Percentiles rank a stretch among this genome's conserved stretches.
Conservation (phyloP, 805 yeast species). For the Sugiyamaella chiloensis region DNA sequence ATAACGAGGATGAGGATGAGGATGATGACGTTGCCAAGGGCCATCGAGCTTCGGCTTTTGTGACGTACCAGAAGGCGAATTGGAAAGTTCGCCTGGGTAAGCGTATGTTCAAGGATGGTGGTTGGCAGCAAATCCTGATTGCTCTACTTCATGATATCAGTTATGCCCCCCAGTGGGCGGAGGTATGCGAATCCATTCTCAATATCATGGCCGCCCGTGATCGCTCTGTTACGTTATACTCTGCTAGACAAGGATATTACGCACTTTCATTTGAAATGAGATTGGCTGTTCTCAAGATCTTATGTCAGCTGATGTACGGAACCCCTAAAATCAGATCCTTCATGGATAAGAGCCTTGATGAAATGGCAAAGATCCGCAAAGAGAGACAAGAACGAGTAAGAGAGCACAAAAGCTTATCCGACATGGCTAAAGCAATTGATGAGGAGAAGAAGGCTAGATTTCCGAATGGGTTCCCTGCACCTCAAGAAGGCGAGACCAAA, state of each 20-base stretch:
- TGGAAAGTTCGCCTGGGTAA: slow-evolving; percentile 80
- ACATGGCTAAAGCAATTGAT: slow-evolving; percentile 47
- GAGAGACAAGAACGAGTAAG: slow-evolving; percentile 62
- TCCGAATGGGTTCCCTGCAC: neutral
- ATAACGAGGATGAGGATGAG: slow-evolving; percentile 32
- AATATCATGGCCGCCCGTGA: slow-evolving; percentile 53
- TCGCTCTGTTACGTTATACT: slow-evolving; percentile 44
- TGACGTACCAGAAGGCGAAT: slow-evolving; percentile 24
- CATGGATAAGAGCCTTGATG: slow-evolving; percentile 68
- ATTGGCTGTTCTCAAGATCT: slow-evolving; percentile 54
- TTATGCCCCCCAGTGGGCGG: slow-evolving; percentile 52
- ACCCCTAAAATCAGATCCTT: slow-evolving; percentile 57
- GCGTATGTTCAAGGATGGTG: slow-evolving; percentile 76
- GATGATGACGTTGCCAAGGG: slow-evolving; percentile 28
- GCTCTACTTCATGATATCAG: slow-evolving; percentile 67
- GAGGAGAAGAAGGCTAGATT: slow-evolving; percentile 36
- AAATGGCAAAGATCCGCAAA: slow-evolving; percentile 57
- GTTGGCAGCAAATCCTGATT: slow-evolving; percentile 75
- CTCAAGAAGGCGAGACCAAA: slow-evolving; percentile 14
- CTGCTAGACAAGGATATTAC: slow-evolving; percentile 56
- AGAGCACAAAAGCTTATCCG: slow-evolving; percentile 54
- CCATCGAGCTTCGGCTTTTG: slow-evolving; percentile 18
- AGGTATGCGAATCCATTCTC: slow-evolving; percentile 49
- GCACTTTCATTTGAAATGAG: slow-evolving; percentile 52
- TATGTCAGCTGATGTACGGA: slow-evolving; percentile 60